A percentile compares a stretch with the other conserved stretches of the same genome.
Conservation (phyloP, 75 land plant species). For the Cunninghamia lanceolata region DNA sequence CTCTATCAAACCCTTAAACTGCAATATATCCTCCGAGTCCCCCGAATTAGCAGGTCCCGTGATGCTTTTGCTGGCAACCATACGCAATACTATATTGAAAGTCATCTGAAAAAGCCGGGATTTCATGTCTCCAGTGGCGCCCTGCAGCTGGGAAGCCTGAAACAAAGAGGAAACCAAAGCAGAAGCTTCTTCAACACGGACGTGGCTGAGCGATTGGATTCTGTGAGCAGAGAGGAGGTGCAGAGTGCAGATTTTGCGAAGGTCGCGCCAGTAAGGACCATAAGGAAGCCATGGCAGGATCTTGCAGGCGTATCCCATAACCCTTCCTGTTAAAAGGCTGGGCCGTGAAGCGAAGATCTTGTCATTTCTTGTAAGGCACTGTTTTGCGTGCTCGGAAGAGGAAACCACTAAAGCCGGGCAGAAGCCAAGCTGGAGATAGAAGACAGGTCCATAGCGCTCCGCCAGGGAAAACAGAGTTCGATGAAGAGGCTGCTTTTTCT, state of each 20-base stretch:
- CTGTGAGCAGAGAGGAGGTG: too few species aligned
- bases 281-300: constrained; percentile 21
- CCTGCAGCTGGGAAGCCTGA: too few species aligned
- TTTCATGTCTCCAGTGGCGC: constrained; percentile 7
- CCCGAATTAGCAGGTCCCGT: neutral
- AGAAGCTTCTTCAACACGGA: constrained; percentile 8
- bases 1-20: constrained; percentile 20
- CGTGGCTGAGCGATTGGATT: neutral
- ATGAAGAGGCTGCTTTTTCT: constrained; percentile 8
- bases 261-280: constrained; percentile 29
- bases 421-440: constrained; percentile 28
- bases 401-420: constrained; percentile 20
- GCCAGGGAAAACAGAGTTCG: constrained; percentile 15
- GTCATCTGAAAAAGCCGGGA: constrained; percentile 7
- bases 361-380: constrained; percentile 29
- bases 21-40: neutral
- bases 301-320: constrained; percentile 19
- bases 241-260: constrained; percentile 28
- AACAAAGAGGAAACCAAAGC: neutral
- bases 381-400: constrained; percentile 7
- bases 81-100: constrained; percentile 15
- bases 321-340: constrained; percentile 10
- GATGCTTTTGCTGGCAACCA: constrained; percentile 23
- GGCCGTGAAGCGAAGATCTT: constrained; percentile 38
- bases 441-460: too few species aligned